These are phyloP conservation scores for Laetiporus sulphureus DNA, from an alignment of 1,284 basidiomycete species.

Conservation along the genomic window DNA sequence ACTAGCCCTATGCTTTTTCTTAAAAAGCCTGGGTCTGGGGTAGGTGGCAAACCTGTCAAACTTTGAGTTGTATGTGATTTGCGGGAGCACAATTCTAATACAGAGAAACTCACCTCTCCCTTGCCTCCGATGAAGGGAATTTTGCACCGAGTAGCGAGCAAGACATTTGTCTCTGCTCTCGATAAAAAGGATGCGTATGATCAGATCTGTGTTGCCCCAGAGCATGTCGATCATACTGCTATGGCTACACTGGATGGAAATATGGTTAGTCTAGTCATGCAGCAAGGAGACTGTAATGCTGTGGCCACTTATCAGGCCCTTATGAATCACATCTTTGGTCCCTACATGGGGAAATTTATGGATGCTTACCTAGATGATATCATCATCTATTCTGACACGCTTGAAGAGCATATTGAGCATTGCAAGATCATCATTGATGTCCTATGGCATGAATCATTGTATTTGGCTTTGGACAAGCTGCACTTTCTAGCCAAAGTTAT, in stretches of 20 bases:
- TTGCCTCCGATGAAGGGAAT: constrained; percentile 8
- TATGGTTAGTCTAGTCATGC: constrained; percentile 29
- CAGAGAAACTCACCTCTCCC: constrained; percentile 2
- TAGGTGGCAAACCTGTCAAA: constrained; percentile 1
- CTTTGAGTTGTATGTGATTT: constrained; percentile 28
- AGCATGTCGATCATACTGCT: constrained; percentile 7
- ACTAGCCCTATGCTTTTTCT: constrained; percentile 32
- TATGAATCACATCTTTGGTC: constrained; percentile 27
- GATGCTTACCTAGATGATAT: constrained; percentile 18
- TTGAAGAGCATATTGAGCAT: constrained; percentile 22
- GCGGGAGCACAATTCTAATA: constrained; percentile 27
- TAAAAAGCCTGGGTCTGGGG: constrained; percentile 7
- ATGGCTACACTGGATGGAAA: constrained; percentile 23
- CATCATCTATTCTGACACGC: constrained; percentile 22
- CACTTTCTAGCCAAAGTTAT: constrained; percentile 17
- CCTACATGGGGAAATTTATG: constrained; percentile 17
- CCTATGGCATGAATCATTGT: constrained; percentile 16
- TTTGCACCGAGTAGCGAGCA: constrained; percentile 1
- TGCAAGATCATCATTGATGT: constrained; percentile 15
- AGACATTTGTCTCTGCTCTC: constrained; percentile 1
- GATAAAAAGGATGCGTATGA: constrained; percentile 19
- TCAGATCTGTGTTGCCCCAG: constrained; percentile 10
- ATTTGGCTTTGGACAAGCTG: constrained; percentile 19
- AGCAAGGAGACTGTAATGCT: constrained; percentile 31
- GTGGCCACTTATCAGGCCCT: constrained; percentile 27